Conservation (phyloP, 2,329 filamentous ascomycete species). For the Calonectria fujianensis region DNA sequence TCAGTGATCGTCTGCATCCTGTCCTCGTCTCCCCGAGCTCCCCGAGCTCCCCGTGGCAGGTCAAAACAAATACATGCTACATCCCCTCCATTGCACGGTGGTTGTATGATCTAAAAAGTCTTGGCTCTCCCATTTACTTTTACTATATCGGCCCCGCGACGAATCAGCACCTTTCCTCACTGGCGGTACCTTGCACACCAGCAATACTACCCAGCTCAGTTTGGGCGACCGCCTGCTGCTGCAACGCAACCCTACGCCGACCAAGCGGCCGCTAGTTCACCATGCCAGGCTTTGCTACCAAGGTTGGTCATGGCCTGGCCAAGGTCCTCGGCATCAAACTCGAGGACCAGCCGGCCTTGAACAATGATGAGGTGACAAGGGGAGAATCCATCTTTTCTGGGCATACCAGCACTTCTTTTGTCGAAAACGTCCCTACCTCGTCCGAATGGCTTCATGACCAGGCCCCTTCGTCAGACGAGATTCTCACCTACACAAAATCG, state of each 20-base stretch:
- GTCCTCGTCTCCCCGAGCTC: slow-evolving; percentile 33
- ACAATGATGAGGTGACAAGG: slow-evolving; percentile 78
- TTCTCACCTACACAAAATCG: slow-evolving; percentile 77
- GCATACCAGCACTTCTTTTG: slow-evolving; percentile 83
- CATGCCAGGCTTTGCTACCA: slow-evolving; percentile 62
- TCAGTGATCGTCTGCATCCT: slow-evolving; percentile 2
- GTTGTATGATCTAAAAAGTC: slow-evolving; percentile 28
- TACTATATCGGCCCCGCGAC: slow-evolving; percentile 9
- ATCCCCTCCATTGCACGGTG: slow-evolving; percentile 2
- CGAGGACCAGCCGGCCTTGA: slow-evolving; percentile 69
- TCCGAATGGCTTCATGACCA: slow-evolving; percentile 82
- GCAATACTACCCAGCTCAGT: slow-evolving; percentile 9
- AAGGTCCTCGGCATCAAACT: slow-evolving; percentile 90
- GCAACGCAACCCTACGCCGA: slow-evolving; percentile 9
- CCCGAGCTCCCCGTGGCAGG: slow-evolving; percentile 36
- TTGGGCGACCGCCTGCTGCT: background rate
- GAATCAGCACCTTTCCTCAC: background rate
- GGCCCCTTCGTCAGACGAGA: slow-evolving; percentile 74
- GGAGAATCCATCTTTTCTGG: slow-evolving; percentile 88
- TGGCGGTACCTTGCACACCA: slow-evolving; percentile 16
- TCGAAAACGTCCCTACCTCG: slow-evolving; percentile 87
- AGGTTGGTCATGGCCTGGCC: slow-evolving; percentile 83
- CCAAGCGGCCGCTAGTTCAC: background rate
- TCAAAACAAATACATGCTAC: slow-evolving; percentile 24
- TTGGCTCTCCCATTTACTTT: slow-evolving; percentile 9